Base-by-base conservation (phyloP, 2,329 filamentous ascomycete species). In the Sporothrix luriei region DNA sequence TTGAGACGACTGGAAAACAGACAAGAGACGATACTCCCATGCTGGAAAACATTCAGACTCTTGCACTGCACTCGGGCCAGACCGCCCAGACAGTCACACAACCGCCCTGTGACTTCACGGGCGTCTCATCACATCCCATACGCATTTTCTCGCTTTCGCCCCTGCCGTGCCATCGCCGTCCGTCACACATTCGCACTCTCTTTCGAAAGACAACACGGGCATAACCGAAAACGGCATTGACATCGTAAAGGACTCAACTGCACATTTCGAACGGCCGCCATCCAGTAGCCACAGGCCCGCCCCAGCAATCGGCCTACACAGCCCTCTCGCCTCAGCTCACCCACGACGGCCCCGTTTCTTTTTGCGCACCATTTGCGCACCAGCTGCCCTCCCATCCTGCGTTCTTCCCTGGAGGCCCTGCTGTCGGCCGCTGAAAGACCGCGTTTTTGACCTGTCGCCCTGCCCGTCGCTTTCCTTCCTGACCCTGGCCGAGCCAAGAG, bases 271-370 rank as follows among this genome's bases (percentile, higher is more conserved):
- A 59, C 55, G 38, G 14, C 61, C 43, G 21, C 24, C 46, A 49
- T 64, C 62, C 48, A 66, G 62, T 66, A 11, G 33, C 29, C 29
- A 19, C 49, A 54, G 64, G 49, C 29, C 48, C 64, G 49, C 49
- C 62, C 64, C 49, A 66, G 64, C 48, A 43, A 54, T 14, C 33
- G 10, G 19, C 49, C 43, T 59, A 26, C 66, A 61, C 66, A 68
- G 66, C 66, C 66, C 43, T 67, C 65, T 67, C 65, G 65, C 38
- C 65, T 55, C 65, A 67, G 65, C 65, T 67, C 64, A 43, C 29
- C 48, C 29, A 11, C 62, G 40, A 66, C 46, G 3, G 62, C 26
- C 62, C 62, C 62, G 26, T 51, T 66, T 38, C 46, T 43, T 24
- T 54, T 66, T 16, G 40, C 14, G n/a, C 33, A 33, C 33, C 33